Percentiles rank a stretch among this genome's conserved stretches.
Evolutionary conservation across 1,139 yeast species (phyloP).

Genomic region (Diutina siamensis): DNA sequence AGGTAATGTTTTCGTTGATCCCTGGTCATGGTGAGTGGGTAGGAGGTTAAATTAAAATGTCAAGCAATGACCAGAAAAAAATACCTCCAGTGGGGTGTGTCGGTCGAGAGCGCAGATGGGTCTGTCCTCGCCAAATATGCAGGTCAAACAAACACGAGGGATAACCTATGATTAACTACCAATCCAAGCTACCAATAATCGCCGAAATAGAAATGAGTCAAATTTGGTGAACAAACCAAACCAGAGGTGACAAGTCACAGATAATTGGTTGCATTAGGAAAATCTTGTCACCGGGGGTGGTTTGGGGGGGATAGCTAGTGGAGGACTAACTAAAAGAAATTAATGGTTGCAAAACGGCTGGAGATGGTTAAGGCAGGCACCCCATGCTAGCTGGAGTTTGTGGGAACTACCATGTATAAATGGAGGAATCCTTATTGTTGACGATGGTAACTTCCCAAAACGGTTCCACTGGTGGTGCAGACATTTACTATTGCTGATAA

Average conservation of each 20-base stretch:
- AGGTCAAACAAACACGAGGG: neutral
- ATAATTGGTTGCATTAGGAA: neutral
- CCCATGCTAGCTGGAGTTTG: neutral
- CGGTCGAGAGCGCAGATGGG: neutral
- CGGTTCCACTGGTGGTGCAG: too few species aligned
- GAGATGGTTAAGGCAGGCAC: neutral
- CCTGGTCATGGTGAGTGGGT: neutral
- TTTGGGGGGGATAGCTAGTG: too few species aligned
- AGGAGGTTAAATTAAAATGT: too few species aligned
- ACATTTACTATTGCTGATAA: neutral
- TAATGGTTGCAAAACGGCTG: slow-evolving; percentile 4
- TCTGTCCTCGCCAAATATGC: neutral
- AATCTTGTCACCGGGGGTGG: neutral
- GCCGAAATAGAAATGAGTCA: too few species aligned
- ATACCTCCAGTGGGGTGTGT: neutral
- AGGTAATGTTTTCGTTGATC: slow-evolving; percentile 8
- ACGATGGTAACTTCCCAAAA: too few species aligned
- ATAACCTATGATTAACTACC: too few species aligned
- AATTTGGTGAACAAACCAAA: too few species aligned
- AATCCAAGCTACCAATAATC: too few species aligned
- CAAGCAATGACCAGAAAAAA: neutral
- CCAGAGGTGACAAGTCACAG: too few species aligned
- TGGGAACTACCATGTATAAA: too few species aligned
- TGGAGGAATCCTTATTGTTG: too few species aligned
- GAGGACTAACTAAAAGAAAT: neutral